Conservation (phyloP, 306 rosid genomes). For the Rubus parviflorus region DNA sequence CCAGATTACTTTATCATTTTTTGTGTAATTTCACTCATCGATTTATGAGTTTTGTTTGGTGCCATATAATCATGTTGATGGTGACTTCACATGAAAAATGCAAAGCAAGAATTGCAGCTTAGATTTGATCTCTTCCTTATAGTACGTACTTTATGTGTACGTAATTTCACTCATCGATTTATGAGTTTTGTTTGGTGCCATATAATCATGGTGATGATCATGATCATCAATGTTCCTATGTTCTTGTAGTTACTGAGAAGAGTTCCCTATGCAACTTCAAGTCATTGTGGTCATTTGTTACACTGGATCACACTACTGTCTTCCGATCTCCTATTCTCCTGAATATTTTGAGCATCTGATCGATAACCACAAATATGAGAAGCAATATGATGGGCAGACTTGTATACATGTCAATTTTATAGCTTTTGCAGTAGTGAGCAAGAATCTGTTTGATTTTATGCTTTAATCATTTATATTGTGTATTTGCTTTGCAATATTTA, state of each 20-base stretch:
- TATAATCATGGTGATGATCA: slow-evolving; percentile 1
- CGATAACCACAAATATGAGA: not conserved
- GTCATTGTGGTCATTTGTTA: slow-evolving; percentile 1
- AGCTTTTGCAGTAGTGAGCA: not conserved
- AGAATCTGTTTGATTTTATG: not conserved
- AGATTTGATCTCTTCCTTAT: too few species aligned
- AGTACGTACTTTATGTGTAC: too few species aligned
- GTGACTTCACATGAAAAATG: too few species aligned
- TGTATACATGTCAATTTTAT: not conserved
- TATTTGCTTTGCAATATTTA: not conserved
- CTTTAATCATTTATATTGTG: not conserved
- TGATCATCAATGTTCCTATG: slow-evolving; percentile 12
- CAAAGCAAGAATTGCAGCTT: too few species aligned
- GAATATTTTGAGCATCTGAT: not conserved
- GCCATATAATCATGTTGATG: too few species aligned
- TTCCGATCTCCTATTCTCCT: not conserved
- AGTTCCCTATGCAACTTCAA: slow-evolving; percentile 25
- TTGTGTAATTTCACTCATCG: not conserved
- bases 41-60: too few species aligned
- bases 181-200: not conserved
- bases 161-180: not conserved
- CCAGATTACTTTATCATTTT: too few species aligned
- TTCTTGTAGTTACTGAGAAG: slow-evolving; percentile 7
- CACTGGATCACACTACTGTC: not conserved
- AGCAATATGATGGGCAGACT: slow-evolving; percentile 13